A percentile compares a stretch with the other conserved stretches of the same genome.
These are phyloP conservation scores for Mycena indigotica DNA, from an alignment of 768 basidiomycete species.

Conservation along the genomic window DNA sequence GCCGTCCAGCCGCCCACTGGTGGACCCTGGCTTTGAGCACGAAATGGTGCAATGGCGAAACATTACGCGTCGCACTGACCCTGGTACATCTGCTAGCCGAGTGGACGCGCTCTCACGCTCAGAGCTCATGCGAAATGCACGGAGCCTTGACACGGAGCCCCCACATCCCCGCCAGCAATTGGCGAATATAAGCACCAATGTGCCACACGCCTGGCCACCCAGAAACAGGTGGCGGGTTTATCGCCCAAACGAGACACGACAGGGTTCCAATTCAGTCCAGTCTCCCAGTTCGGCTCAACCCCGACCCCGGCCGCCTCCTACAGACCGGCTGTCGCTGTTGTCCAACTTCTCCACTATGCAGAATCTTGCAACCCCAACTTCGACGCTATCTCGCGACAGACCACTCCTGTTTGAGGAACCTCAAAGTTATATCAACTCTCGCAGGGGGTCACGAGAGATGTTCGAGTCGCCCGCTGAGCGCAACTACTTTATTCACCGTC, in stretches of 20 bases:
- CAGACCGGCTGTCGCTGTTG: constrained; percentile 40
- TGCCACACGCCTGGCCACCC: constrained; percentile 13
- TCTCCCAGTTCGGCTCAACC: constrained; percentile 26
- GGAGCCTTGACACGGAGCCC: constrained; percentile 25
- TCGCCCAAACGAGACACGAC: constrained; percentile 15
- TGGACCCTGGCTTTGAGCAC: constrained; percentile 25
- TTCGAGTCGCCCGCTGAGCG: constrained; percentile 25
- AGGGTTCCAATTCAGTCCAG: constrained; percentile 23
- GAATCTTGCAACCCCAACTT: constrained; percentile 40
- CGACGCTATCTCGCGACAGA: constrained; percentile 30
- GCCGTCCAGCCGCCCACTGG: constrained; percentile 17
- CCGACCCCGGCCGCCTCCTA: constrained; percentile 14
- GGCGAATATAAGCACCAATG: too few relatives aligned
- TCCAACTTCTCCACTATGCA: constrained; percentile 43
- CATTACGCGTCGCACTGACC: constrained; percentile 26
- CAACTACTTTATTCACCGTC: constrained; percentile 40
- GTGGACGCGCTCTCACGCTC: constrained; percentile 15
- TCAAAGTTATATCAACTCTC: constrained; percentile 29
- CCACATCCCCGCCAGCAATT: constrained; percentile 10
- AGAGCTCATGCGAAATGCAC: constrained; percentile 19
- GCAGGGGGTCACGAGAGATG: constrained; percentile 12
- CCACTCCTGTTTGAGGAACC: constrained; percentile 47
- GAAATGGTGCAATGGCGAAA: constrained; percentile 29
- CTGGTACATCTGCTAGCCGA: constrained; percentile 13
- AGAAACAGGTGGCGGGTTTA: constrained; percentile 27